Evolutionary conservation across 305 asterid genomes (phyloP), one percentile per base, ranked within the genome.

Genomic region (Petunia hybrid): DNA sequence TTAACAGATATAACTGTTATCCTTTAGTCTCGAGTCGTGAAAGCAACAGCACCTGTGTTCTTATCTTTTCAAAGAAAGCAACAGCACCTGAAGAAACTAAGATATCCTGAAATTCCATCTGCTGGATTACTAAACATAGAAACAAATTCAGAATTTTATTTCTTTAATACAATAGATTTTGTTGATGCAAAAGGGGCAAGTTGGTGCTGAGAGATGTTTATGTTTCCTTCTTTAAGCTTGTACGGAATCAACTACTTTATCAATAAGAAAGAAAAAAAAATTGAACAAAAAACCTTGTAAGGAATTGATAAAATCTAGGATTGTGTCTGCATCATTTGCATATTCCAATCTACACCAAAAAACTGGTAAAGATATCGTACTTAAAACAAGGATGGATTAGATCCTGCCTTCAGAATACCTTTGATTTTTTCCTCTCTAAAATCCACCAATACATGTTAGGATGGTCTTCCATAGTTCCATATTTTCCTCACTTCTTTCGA

Each of bases 221-320:
- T 6, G 56, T 41, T 42, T 42, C 75, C 13, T 42, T 68, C 75
- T 68, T 68, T 42, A 68, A 68, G 39, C 38, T 68, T 42, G 55
- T 42, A n/a, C 3, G 74, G 53, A 68, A 7, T 68, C 31, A 22
- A 22, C 31, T 22, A 22, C 31, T 22, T 22, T 22, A 22, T 22
- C 31, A 22, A 22, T 22, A 22, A 22, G 31, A 22, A 22, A 22
- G 31, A 22, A 22, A 22, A 22, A 22, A 22, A 22, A 22, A 22
- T 22, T 22, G 31, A 22, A 22, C 31, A 22, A 22, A 22, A 22
- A 22, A 22, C 31, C 31, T 22, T 22, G 55, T 42, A n/a, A 8
- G 74, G 53, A 68, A 7, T 68, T 42, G 38, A 41, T 41, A 14
- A 12, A 66, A 66, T 4, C 48, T 65, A 65, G 31, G 73, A 40